Base-by-base conservation (phyloP, 2,329 filamentous ascomycete genomes). In the Colletotrichum trifolii region DNA sequence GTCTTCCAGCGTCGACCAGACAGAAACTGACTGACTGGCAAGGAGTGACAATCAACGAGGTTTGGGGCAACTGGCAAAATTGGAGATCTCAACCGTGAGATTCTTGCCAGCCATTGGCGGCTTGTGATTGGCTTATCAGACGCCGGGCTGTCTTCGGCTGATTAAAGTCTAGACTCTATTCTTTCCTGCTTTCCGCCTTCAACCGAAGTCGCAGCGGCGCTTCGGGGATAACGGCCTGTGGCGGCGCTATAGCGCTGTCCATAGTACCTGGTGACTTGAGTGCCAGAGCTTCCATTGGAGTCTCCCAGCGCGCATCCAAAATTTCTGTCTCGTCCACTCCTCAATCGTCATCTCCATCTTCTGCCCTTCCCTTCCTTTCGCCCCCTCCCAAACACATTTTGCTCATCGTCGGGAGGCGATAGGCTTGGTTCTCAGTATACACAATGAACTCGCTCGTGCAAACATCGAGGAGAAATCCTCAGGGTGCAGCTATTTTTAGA, bases 361-460 rank as follows among this genome's bases (percentile, higher is more conserved):
- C 68, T 69, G 69, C 67, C 66, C 68, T 66, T 64, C 43, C 45
- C 43, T 61, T 69, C 68, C 69, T 71, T 66, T 66, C 67, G 6
- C 4, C 8, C 43, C 39, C 38, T 17, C 17, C 13, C 9, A 12
- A 35, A 39, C 35, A 11, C 11, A n/a, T 68, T 71, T 69, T 69
- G 70, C 71, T 67, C 62, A 69, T 69, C 69, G 70, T 74, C 70
- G 70, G 73, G 73, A 72, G 72, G 72, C 70, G 71, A 60, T 60
- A 54, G 50, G 67, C 63, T 66, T 55, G 45, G 39, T 40, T 17
- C 4, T 25, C 25, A 25, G 25, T 65, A 61, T 50, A 67, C 72
- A 81, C 72, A 54, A 86, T 85, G 84, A 81, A 78, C 71, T 78
- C 80, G 64, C 71, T 84, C 62, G 75, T 78, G 62, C 73, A 76